Base-by-base conservation (phyloP, 1,284 basidiomycete genomes). In the Marasmius sp. region DNA sequence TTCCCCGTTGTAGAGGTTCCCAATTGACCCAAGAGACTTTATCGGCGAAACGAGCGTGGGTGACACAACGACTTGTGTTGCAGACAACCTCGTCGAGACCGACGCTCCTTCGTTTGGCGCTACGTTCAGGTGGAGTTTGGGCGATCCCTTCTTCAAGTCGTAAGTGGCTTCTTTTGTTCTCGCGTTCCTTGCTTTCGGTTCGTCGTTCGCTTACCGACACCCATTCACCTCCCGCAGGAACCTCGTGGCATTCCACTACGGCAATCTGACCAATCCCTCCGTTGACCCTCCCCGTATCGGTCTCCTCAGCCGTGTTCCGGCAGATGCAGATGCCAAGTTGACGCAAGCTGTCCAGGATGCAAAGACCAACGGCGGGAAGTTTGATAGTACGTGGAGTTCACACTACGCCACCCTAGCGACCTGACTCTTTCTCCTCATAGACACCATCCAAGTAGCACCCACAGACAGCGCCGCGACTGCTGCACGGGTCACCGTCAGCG, bases 11-110 rank as follows among this genome's bases (percentile, higher is more conserved):
- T 48, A 58, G 66, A 71, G 81, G 61, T 91, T 90, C 74, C 81
- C 85, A 5, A 79, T 89, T 39, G 88, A 89, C 70, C 84, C 88
- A 34, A 81, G 86, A 41, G 88, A 90, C 70, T 86, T 90, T 64
- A 72, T 82, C 12, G 69, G 73, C 6, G 81, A 81, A 65, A 70
- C 72, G 33, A 70, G 65, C 49, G 61, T 67, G 1, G 75, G 74
- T 34, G 74, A 81, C 60, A 74, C 80, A 1, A 72, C 73, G 14
- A 72, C 72, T 3, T 89, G 87, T 66, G 66, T 72, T 53, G 75
- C 82, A 33, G 48, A 51, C 38, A 85, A 82, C 61, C 60, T 89
- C 48, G 82, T 80, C 0, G 51, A 76, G 5, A 88, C 87, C 8
- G 86, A 88, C 59, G 75, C 79, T 10, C 83, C 83, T 2, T 64